phyloP scores from a whole-genome alignment of 225 moss, liverwort and hornwort genomes.

The Antitrichia curtipendula region DNA sequence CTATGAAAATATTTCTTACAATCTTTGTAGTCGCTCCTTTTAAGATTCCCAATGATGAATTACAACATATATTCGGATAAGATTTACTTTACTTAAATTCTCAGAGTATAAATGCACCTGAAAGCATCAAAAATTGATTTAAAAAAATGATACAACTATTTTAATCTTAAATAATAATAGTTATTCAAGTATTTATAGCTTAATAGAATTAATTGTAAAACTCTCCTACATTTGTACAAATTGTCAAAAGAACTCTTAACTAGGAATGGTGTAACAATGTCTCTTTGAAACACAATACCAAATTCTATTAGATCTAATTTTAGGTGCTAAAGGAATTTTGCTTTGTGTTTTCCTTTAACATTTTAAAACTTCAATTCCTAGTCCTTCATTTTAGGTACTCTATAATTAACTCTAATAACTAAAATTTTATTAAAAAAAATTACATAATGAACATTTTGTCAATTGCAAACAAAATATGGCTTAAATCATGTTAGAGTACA shows the following conservation, averaged over 20 bases:
- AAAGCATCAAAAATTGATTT: not conserved
- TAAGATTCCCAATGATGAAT: not conserved
- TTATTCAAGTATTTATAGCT: not conserved
- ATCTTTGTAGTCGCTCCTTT: not conserved
- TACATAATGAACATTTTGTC: not conserved
- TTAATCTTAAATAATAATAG: not conserved
- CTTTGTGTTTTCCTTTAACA: not conserved
- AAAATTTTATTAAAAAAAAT: not conserved
- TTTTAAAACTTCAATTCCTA: not conserved
- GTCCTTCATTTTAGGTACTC: not conserved
- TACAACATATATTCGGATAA: not conserved
- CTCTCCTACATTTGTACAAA: accelerated
- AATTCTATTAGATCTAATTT: accelerated
- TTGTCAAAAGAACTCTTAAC: accelerated
- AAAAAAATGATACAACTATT: no score
- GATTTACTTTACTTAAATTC: not conserved
- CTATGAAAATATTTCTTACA: not conserved
- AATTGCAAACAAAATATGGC: not conserved
- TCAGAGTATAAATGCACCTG: not conserved
- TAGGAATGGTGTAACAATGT: not conserved
- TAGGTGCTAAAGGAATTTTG: accelerated
- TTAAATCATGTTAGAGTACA: not conserved
- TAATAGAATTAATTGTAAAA: not conserved
- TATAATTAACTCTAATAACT: no score
- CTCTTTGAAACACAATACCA: not conserved